Evolutionary conservation across 352 stramenopile genomes (phyloP).

Genomic region (Globisporangium canariense): DNA sequence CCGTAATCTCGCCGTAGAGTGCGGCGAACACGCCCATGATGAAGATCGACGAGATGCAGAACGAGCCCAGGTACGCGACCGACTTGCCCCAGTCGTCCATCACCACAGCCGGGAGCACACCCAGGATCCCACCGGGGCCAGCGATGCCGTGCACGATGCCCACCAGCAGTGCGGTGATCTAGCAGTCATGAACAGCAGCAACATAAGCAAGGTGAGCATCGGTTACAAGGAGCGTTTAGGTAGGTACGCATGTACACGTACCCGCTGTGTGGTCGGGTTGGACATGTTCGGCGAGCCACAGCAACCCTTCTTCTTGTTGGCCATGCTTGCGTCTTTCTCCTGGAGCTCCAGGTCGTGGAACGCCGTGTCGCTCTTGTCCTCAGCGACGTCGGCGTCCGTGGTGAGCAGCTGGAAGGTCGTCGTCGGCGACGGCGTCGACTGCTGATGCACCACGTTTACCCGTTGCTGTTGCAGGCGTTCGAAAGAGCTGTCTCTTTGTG

Average conservation of each 20-base stretch:
- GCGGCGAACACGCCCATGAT: constrained; percentile 90
- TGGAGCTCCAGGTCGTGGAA: neutral
- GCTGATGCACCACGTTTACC: neutral
- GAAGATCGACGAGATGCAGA: constrained; percentile 87
- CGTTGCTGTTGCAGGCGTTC: neutral
- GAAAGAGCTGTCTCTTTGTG: neutral
- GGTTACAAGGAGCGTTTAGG: neutral
- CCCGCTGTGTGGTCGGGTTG: constrained; percentile 51
- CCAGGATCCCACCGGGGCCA: constrained; percentile 51
- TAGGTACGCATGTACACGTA: constrained; percentile 6
- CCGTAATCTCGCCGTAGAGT: constrained; percentile 76
- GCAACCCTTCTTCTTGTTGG: constrained; percentile 19
- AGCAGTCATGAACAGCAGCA: constrained; percentile 10
- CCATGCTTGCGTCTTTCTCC: constrained; percentile 13
- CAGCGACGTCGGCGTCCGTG: constrained; percentile 2
- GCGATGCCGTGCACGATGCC: constrained; percentile 86
- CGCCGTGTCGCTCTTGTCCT: constrained; percentile 12
- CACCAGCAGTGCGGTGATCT: constrained; percentile 73
- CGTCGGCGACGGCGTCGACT: constrained; percentile 9
- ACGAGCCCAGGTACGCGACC: constrained; percentile 78
- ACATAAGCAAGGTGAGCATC: neutral
- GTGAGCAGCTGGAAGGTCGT: constrained; percentile 22
- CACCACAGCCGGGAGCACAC: constrained; percentile 84
- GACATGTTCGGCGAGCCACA: constrained; percentile 40
- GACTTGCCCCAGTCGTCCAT: constrained; percentile 68